Percentiles rank a stretch among this genome's conserved stretches.
Conservation (phyloP, 306 rosid genomes). For the Notholithocarpus densiflorus region DNA sequence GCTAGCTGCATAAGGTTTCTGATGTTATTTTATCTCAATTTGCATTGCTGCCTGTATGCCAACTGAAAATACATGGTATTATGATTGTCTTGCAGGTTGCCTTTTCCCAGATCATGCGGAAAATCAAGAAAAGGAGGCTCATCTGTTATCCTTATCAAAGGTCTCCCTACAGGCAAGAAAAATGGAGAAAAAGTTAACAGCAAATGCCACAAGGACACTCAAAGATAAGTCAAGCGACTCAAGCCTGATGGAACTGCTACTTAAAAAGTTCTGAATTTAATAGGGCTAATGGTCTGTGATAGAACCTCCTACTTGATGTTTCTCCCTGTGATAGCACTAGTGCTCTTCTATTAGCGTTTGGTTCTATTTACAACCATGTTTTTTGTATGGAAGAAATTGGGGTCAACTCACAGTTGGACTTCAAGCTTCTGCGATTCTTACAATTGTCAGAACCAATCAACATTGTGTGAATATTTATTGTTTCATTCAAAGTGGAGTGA, state of each 20-base stretch:
- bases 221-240: constrained; percentile 18
- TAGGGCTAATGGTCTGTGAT: constrained; percentile 4
- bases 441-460: neutral
- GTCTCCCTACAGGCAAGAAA: constrained; percentile 29
- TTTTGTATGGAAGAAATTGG: neutral
- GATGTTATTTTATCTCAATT: constrained; percentile 5
- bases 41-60: neutral
- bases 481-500: neutral
- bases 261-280: constrained; percentile 5
- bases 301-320: constrained; percentile 15
- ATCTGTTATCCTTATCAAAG: constrained; percentile 40
- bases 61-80: constrained; percentile 3
- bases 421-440: neutral
- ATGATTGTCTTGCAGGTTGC: constrained; percentile 37
- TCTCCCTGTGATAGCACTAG: constrained; percentile 4
- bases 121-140: constrained; percentile 38
- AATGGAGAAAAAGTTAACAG: constrained; percentile 35
- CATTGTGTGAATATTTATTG: neutral
- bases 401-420: constrained; percentile 6
- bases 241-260: constrained; percentile 26
- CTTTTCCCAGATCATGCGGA: constrained; percentile 32
- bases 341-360: constrained; percentile 10
- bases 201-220: constrained; percentile 15
- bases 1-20: constrained; percentile 11
- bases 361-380: constrained; percentile 4